phyloP scores from a whole-genome alignment of 305 asterid species.

The Rubia tinctorum region DNA sequence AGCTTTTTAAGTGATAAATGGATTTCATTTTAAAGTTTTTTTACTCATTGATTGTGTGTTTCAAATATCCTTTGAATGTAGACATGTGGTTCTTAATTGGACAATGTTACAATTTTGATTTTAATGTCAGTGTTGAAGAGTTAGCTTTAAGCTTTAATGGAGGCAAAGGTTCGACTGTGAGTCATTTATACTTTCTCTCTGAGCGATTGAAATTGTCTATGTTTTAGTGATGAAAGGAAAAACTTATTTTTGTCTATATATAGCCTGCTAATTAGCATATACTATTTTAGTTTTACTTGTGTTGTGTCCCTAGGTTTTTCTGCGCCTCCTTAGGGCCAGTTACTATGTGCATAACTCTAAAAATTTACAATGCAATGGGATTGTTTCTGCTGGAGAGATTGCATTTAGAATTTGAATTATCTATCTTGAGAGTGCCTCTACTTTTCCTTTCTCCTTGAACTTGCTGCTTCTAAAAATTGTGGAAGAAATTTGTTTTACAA shows the following conservation, averaged over 20 bases:
- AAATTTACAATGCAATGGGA: conserved; percentile 28
- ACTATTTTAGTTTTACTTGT: neutral
- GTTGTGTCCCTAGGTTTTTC: conserved; percentile 48
- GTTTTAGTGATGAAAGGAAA: neutral
- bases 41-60: neutral
- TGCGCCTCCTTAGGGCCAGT: conserved; percentile 89
- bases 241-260: neutral
- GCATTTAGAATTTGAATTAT: conserved; percentile 67
- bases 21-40: neutral
- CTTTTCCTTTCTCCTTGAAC: conserved; percentile 45
- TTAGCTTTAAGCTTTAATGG: conserved; percentile 96
- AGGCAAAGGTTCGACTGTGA: conserved; percentile 92
- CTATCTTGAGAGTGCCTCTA: conserved; percentile 81
- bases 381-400: conserved; percentile 36
- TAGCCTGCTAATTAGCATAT: conserved; percentile 1
- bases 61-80: neutral
- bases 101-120: neutral
- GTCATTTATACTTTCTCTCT: conserved; percentile 21
- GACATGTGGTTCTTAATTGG: neutral
- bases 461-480: neutral
- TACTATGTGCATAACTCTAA: conserved; percentile 61
- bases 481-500: neutral
- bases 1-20: neutral
- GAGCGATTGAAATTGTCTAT: neutral
- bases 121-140: conserved; percentile 63